phyloP scores from a whole-genome alignment of 192 early-diverging fungal genomes.

The Ambispora gerdemannii region DNA sequence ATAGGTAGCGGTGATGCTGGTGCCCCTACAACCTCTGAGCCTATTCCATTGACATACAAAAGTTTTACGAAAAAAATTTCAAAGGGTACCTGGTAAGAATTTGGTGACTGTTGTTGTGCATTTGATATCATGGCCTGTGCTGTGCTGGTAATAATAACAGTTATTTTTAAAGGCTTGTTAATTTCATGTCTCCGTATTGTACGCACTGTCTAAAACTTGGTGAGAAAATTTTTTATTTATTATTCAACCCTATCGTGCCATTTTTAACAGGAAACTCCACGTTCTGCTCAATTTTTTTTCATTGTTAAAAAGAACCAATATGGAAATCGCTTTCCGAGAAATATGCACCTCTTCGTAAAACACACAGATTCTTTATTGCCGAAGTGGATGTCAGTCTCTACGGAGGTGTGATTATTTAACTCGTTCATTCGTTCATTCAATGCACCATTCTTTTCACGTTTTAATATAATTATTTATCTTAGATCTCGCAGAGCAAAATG shows the following conservation, averaged over 20 bases:
- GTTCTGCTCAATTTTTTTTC: not conserved
- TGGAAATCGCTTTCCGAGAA: constrained; percentile 46
- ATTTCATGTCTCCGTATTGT: constrained; percentile 49
- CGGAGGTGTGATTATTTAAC: constrained; percentile 43
- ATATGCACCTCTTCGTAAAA: constrained; percentile 33
- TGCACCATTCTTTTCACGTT: constrained; percentile 34
- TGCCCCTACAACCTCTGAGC: too few relatives aligned
- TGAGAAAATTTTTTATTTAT: constrained; percentile 10
- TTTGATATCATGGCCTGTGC: not conserved
- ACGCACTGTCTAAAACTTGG: constrained; percentile 43
- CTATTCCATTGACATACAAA: constrained; percentile 32
- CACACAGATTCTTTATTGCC: constrained; percentile 56
- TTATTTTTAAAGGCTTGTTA: constrained; percentile 45
- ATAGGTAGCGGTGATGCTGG: too few relatives aligned
- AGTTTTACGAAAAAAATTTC: constrained; percentile 46
- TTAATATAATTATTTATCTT: too few relatives aligned
- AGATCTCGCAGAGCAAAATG: constrained; percentile 39
- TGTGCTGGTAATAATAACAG: not conserved
- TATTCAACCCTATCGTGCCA: not conserved
- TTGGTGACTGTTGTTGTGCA: not conserved
- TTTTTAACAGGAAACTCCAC: not conserved
- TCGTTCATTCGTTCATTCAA: constrained; percentile 37
- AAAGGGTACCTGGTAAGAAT: constrained; percentile 48
- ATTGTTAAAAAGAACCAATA: constrained; percentile 39
- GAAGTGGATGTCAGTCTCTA: constrained; percentile 67